These are phyloP conservation scores for Carex arenaria DNA, from an alignment of 202 grass and related monocot genomes.

Conservation along the genomic window DNA sequence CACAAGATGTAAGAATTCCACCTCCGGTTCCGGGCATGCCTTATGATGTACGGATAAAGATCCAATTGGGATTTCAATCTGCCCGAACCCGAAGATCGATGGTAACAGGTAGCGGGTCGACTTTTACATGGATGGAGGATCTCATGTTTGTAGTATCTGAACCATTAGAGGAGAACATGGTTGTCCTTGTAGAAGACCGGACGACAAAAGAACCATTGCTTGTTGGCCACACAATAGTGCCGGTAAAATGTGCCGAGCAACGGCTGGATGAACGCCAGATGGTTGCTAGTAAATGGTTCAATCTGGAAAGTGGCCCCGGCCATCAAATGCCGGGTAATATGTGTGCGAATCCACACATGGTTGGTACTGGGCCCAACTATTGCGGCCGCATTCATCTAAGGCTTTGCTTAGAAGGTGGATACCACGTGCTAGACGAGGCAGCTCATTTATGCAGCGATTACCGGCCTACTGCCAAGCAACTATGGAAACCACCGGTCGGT, in stretches of 20 bases:
- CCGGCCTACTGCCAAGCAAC: conserved; percentile 86
- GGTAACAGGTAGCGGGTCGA: conserved; percentile 55
- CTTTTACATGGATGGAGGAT: conserved; percentile 85
- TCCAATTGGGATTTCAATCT: conserved; percentile 79
- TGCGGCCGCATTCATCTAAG: conserved; percentile 77
- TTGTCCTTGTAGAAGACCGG: conserved; percentile 77
- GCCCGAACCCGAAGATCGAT: conserved; percentile 61
- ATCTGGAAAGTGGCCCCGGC: conserved; percentile 30
- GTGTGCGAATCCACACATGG: not conserved
- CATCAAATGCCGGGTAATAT: not conserved
- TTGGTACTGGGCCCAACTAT: conserved; percentile 32
- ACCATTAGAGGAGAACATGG: conserved; percentile 53
- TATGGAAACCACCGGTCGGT: conserved; percentile 80
- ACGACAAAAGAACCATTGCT: conserved; percentile 63
- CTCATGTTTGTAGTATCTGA: conserved; percentile 85
- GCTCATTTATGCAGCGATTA: conserved; percentile 97
- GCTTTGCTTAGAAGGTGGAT: conserved; percentile 72
- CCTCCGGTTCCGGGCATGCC: conserved; percentile 42
- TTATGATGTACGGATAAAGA: conserved; percentile 74
- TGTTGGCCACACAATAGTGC: conserved; percentile 52
- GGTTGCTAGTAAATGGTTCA: conserved; percentile 65
- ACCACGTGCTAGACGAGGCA: conserved; percentile 95
- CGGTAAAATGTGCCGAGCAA: conserved; percentile 56
- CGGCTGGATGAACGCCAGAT: conserved; percentile 74
- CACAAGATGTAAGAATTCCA: conserved; percentile 69